Evolutionary conservation across 1,139 yeast species (phyloP).

Genomic region (Magnusiomyces magnusii): DNA sequence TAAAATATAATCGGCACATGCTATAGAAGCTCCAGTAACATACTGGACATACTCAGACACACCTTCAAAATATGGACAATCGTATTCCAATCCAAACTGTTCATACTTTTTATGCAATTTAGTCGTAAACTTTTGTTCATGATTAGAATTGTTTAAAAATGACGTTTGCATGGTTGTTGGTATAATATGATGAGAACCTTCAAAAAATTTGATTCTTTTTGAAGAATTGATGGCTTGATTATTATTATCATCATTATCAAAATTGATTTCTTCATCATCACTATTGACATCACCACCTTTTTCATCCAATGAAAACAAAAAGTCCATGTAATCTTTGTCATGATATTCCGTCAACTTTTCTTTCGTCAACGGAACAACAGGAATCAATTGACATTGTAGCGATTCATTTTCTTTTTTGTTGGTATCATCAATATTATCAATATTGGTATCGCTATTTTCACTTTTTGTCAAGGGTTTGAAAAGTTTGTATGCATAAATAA

Average conservation of each 20-base stretch:
- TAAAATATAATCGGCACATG: conserved; percentile 39
- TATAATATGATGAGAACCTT: background rate
- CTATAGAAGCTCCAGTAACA: conserved; percentile 53
- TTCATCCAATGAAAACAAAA: conserved; percentile 24
- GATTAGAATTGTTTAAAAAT: background rate
- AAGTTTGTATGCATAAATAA: conserved; percentile 41
- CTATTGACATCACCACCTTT: conserved; percentile 23
- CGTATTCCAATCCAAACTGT: conserved; percentile 40
- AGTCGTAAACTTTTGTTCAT: background rate
- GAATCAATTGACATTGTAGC: conserved; percentile 12
- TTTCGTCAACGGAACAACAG: conserved; percentile 20
- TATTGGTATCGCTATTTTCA: background rate
- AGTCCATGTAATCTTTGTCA: conserved; percentile 35
- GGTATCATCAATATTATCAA: too few relatives aligned
- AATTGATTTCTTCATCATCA: conserved; percentile 22
- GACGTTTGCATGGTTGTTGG: conserved; percentile 1
- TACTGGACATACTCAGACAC: conserved; percentile 44
- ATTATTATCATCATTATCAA: background rate
- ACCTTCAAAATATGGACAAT: conserved; percentile 56
- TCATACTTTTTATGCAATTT: conserved; percentile 10
- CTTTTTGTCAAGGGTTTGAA: conserved; percentile 13
- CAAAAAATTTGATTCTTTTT: conserved; percentile 1
- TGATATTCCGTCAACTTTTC: conserved; percentile 37
- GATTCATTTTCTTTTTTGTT: background rate
- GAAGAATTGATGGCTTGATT: background rate